phyloP scores from a whole-genome alignment of 257 asterid genomes.

The Solanum clarkiae region DNA sequence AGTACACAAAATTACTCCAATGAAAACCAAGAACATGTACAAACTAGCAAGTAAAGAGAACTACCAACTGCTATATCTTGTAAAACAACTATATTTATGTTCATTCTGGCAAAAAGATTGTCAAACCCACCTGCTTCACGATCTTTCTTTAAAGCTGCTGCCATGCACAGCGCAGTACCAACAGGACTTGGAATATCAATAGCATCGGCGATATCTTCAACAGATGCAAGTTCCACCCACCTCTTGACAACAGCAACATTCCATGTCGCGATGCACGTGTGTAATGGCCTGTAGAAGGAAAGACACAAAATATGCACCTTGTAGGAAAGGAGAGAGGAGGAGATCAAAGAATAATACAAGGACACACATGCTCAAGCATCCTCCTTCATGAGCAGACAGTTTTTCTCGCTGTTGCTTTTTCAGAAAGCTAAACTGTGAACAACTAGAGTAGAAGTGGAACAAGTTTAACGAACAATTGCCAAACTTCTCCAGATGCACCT shows the following conservation, averaged over 20 bases:
- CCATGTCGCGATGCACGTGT: constrained; percentile 82
- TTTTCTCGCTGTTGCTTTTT: neutral
- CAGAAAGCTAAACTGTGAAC: neutral
- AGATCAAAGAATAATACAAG: neutral
- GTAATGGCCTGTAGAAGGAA: constrained; percentile 69
- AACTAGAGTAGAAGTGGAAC: neutral
- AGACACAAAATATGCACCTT: neutral
- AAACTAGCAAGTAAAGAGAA: neutral
- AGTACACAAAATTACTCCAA: neutral
- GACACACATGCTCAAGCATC: neutral
- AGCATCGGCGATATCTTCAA: constrained; percentile 61
- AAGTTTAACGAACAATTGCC: neutral
- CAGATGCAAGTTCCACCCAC: constrained; percentile 88
- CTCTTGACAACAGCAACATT: constrained; percentile 81
- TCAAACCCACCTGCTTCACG: constrained; percentile 66
- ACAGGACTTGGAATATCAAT: constrained; percentile 78
- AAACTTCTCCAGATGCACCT: neutral
- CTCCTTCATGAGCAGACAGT: neutral
- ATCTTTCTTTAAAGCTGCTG: constrained; percentile 82
- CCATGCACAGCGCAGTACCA: constrained; percentile 98
- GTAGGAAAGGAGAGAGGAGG: neutral
- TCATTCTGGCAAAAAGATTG: neutral
- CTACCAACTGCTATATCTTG: neutral
- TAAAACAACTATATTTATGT: neutral
- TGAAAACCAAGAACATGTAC: neutral